phyloP scores from a whole-genome alignment of 306 rosid genomes.

The Glycine tomentella region DNA sequence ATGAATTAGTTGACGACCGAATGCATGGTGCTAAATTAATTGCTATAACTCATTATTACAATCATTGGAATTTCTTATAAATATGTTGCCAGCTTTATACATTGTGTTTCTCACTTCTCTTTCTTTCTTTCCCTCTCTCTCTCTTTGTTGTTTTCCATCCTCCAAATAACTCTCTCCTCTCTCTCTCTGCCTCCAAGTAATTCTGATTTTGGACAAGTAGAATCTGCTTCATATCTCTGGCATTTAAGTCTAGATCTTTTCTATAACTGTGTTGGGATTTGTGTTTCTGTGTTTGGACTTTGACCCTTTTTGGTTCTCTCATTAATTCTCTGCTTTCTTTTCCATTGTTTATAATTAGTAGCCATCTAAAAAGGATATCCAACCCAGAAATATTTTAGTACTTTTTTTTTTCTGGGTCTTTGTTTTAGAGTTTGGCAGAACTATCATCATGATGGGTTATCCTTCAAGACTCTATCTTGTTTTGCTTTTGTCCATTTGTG shows the following conservation, averaged over 20 bases:
- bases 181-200: background rate
- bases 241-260: conserved; percentile 41
- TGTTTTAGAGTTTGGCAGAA: conserved; percentile 12
- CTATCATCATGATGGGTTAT: conserved; percentile 65
- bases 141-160: conserved; percentile 10
- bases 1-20: conserved; percentile 35
- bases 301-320: conserved; percentile 26
- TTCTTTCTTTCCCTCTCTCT: background rate
- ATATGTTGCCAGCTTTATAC: conserved; percentile 37
- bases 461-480: conserved; percentile 47
- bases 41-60: conserved; percentile 44
- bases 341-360: background rate
- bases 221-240: background rate
- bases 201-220: conserved; percentile 3
- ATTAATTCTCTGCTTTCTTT: conserved; percentile 31
- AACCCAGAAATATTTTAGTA: conserved; percentile 26
- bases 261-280: conserved; percentile 43
- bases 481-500: conserved; percentile 54
- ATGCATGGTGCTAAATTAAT: conserved; percentile 43
- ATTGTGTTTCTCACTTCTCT: background rate
- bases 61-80: conserved; percentile 51
- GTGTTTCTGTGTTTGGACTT: conserved; percentile 35
- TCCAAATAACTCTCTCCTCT: background rate
- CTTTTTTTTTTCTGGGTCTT: conserved; percentile 38
- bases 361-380: conserved; percentile 26